These are phyloP conservation scores for Sordariomycetes sp. DNA, from an alignment of 2,329 filamentous ascomycete genomes.

Conservation along the genomic window DNA sequence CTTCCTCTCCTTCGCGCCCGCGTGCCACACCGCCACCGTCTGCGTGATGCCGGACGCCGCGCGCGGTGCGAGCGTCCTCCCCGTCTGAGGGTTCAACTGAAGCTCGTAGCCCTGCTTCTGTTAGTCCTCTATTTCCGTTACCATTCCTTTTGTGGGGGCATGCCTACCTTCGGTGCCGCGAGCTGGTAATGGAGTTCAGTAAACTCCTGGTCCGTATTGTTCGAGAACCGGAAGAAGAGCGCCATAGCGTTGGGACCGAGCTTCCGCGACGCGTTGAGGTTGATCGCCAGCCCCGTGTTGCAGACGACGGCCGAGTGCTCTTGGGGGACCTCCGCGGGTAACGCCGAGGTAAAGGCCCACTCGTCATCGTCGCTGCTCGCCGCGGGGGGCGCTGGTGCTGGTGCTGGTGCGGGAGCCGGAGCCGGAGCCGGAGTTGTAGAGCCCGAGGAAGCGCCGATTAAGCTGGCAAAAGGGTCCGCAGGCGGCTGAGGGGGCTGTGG, in stretches of 20 bases:
- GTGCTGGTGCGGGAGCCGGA: constrained; percentile 10
- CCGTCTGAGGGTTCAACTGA: constrained; percentile 73
- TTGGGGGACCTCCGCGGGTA: constrained; percentile 49
- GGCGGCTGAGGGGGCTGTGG: constrained; percentile 23
- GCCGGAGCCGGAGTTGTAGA: constrained; percentile 15
- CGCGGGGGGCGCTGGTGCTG: constrained; percentile 15
- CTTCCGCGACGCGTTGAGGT: constrained; percentile 55
- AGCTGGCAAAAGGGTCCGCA: constrained; percentile 38
- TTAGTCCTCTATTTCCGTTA: constrained; percentile 6
- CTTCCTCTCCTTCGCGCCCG: constrained; percentile 52
- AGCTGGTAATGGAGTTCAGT: constrained; percentile 79
- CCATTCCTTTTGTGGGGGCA: constrained; percentile 6
- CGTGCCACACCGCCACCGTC: constrained; percentile 60
- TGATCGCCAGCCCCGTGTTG: constrained; percentile 57
- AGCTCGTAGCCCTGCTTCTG: constrained; percentile 58
- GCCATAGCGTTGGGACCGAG: constrained; percentile 44
- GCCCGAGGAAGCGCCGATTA: constrained; percentile 16
- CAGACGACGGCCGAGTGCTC: constrained; percentile 55
- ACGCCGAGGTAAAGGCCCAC: constrained; percentile 82
- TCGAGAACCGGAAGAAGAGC: constrained; percentile 73
- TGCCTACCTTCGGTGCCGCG: constrained; percentile 76
- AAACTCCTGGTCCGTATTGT: constrained; percentile 58
- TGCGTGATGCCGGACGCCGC: constrained; percentile 67
- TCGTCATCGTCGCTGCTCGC: constrained; percentile 62
- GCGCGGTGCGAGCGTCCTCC: constrained; percentile 61